A percentile compares a stretch with the other conserved stretches of the same genome.
phyloP scores from a whole-genome alignment of 257 asterid genomes.

The Capsicum chinense region DNA sequence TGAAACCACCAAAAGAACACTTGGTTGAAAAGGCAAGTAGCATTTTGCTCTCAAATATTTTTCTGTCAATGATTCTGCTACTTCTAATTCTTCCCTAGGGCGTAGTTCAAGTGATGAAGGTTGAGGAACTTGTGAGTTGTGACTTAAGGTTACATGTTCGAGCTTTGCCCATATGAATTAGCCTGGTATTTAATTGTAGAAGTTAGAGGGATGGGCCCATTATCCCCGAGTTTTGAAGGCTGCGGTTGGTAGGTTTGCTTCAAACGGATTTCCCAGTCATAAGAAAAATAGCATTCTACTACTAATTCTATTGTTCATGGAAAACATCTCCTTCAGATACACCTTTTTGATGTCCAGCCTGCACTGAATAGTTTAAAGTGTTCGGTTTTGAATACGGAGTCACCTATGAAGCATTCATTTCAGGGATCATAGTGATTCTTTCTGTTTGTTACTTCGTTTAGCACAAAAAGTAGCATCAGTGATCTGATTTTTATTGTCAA shows the following conservation, averaged over 20 bases:
- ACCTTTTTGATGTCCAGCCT: constrained; percentile 9
- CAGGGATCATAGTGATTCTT: constrained; percentile 3
- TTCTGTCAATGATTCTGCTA: constrained; percentile 2
- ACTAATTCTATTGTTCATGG: neutral
- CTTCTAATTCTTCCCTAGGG: neutral
- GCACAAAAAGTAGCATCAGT: neutral
- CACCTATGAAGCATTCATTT: constrained; percentile 19
- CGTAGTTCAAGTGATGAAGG: neutral
- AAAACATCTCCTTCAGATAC: neutral
- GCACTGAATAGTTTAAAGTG: neutral
- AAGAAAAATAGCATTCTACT: neutral
- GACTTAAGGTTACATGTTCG: neutral
- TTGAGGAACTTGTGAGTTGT: neutral
- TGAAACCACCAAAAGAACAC: constrained; percentile 63
- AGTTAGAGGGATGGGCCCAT: neutral
- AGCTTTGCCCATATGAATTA: neutral
- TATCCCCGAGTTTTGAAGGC: neutral
- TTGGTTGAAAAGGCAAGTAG: constrained; percentile 70
- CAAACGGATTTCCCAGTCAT: neutral
- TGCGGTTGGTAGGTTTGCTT: neutral
- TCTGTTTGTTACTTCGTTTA: constrained; percentile 3
- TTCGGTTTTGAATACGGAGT: neutral
- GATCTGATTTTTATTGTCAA: constrained; percentile 19
- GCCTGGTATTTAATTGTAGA: neutral
- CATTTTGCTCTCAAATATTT: constrained; percentile 36